Percentiles rank a stretch among this genome's conserved stretches.
phyloP scores from a whole-genome alignment of 2,329 filamentous ascomycete genomes.

The Fusarium tupiense region DNA sequence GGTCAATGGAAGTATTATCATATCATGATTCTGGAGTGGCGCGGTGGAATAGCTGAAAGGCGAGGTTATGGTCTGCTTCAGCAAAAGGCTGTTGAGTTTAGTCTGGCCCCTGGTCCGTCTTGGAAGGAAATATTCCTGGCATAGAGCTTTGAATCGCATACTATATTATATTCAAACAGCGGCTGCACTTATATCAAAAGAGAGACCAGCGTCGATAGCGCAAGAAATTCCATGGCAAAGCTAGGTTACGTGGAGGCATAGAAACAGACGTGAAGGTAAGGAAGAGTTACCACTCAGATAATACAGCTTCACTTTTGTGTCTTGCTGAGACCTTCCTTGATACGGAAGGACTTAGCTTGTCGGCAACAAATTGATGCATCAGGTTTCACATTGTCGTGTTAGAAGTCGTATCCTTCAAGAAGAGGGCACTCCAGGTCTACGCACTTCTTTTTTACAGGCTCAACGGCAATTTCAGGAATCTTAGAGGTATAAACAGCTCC shows the following conservation, averaged over 20 bases:
- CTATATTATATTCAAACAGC: rapidly evolving
- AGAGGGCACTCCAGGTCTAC: background rate
- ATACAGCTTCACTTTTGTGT: background rate
- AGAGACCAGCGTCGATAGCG: too few species aligned
- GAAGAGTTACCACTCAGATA: rapidly evolving
- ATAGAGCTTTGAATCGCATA: background rate
- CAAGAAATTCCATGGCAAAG: background rate
- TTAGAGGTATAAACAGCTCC: background rate
- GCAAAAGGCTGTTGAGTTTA: background rate
- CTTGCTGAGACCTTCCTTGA: background rate
- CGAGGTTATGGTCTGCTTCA: background rate
- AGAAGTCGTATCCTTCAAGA: background rate
- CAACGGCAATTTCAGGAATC: background rate
- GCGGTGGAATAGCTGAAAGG: background rate
- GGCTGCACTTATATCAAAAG: too few species aligned
- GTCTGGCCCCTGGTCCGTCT: background rate
- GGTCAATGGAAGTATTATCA: background rate
- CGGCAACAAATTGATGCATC: background rate
- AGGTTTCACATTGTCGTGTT: background rate
- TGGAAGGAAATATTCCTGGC: background rate
- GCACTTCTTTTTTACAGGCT: rapidly evolving
- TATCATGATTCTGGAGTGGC: background rate
- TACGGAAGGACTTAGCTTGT: background rate
- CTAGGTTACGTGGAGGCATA: background rate
- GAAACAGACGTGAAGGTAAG: background rate